Evolutionary conservation across 139 green algal species (phyloP).

Genomic region (Gonium pectorale): DNA sequence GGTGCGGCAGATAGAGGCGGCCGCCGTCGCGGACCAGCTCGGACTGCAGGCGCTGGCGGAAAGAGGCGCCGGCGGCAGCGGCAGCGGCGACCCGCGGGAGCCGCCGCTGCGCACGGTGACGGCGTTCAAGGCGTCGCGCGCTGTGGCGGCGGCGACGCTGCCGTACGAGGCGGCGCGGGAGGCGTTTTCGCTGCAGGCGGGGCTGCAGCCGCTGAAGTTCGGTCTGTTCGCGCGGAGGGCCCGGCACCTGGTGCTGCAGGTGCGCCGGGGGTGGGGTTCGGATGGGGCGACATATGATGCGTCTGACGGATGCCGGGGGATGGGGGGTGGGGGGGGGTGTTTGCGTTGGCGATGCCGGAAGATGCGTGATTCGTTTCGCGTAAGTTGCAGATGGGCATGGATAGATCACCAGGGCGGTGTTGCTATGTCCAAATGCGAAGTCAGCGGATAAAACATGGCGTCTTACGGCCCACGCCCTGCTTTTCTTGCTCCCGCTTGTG

Average conservation of each 20-base stretch:
- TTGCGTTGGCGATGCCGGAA: too few relatives aligned
- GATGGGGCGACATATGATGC: too few relatives aligned
- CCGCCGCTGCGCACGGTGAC: neutral
- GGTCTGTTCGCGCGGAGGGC: slow-evolving; percentile 29
- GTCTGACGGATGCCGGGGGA: too few relatives aligned
- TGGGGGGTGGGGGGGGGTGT: too few relatives aligned
- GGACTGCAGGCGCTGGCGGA: neutral
- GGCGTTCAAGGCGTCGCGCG: slow-evolving; percentile 41
- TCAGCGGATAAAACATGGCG: too few relatives aligned
- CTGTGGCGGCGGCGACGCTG: slow-evolving; percentile 39
- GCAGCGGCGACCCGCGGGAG: neutral
- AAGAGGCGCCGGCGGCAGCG: neutral
- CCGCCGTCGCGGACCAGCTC: neutral
- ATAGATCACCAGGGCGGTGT: too few relatives aligned
- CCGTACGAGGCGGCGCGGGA: neutral
- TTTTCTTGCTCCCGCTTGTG: too few relatives aligned
- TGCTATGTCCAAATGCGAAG: too few relatives aligned
- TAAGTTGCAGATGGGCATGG: too few relatives aligned
- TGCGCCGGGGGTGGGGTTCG: neutral
- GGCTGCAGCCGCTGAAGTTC: slow-evolving; percentile 51
- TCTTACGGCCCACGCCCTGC: too few relatives aligned
- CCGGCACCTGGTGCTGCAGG: slow-evolving; percentile 44
- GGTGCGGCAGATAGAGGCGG: neutral
- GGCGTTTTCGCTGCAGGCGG: slow-evolving; percentile 26
- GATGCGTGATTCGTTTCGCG: too few relatives aligned